A percentile compares a stretch with the other conserved stretches of the same genome.
These are phyloP conservation scores for Aspergillus ibericus DNA, from an alignment of 2,329 filamentous ascomycete genomes.

Conservation along the genomic window DNA sequence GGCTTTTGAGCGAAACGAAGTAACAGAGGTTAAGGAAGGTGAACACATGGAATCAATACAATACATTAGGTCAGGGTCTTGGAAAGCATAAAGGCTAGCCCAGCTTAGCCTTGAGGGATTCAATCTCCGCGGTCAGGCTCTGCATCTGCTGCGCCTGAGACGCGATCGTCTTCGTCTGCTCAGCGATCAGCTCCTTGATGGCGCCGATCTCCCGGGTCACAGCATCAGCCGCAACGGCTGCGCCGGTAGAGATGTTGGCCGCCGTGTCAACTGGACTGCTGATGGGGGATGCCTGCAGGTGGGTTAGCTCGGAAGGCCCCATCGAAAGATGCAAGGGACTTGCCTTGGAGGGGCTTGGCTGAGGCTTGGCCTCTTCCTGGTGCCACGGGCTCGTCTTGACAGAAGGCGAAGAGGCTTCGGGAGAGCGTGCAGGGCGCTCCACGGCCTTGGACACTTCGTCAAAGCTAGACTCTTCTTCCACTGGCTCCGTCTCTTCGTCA, in stretches of 20 bases:
- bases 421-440: constrained; percentile 55
- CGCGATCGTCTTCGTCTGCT: constrained; percentile 74
- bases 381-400: constrained; percentile 32
- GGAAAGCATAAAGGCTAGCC: constrained; percentile 37
- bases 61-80: constrained; percentile 5
- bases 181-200: constrained; percentile 75
- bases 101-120: constrained; percentile 76
- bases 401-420: constrained; percentile 25
- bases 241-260: constrained; percentile 22
- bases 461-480: constrained; percentile 74
- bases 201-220: constrained; percentile 69
- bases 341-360: constrained; percentile 26
- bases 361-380: constrained; percentile 29
- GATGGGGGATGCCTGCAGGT: constrained; percentile 21
- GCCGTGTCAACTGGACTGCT: constrained; percentile 39
- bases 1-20: constrained; percentile 10
- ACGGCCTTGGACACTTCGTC: constrained; percentile 78
- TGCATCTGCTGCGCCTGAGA: constrained; percentile 76
- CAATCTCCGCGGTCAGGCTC: constrained; percentile 69
- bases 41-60: constrained; percentile 9
- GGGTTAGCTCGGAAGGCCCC: neutral
- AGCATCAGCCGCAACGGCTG: constrained; percentile 46
- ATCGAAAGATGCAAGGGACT: constrained; percentile 2
- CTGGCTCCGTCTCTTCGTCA: constrained; percentile 57
- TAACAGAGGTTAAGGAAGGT: neutral